Evolutionary conservation across 1,284 basidiomycete species (phyloP).

Genomic region (Peniophora sp.): DNA sequence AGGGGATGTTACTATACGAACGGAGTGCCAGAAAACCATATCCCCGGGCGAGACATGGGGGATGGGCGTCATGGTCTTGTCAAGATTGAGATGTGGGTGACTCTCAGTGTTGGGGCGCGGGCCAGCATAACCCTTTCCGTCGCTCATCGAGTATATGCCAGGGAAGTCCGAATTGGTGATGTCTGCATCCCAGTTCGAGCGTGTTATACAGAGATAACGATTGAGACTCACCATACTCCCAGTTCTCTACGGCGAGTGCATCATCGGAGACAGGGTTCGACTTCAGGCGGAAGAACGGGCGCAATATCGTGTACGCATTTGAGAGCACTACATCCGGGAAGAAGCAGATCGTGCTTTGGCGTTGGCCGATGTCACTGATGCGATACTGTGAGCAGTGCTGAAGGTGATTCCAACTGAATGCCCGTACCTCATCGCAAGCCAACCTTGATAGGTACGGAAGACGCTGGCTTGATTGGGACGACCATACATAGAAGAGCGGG

Average conservation of each 20-base stretch:
- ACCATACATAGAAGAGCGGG: constrained; percentile 40
- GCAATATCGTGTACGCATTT: constrained; percentile 75
- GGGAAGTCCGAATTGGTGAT: constrained; percentile 50
- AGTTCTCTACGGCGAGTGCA: constrained; percentile 52
- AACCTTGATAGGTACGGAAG: constrained; percentile 79
- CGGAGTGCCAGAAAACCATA: constrained; percentile 83
- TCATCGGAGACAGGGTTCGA: constrained; percentile 32
- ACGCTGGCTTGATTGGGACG: constrained; percentile 39
- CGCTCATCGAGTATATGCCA: constrained; percentile 36
- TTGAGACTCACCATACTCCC: constrained; percentile 59
- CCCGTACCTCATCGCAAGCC: constrained; percentile 55
- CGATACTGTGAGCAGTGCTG: not conserved
- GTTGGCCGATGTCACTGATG: constrained; percentile 58
- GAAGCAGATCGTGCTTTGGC: constrained; percentile 72
- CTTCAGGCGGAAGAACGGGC: constrained; percentile 72
- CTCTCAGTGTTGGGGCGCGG: constrained; percentile 41
- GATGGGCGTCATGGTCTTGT: constrained; percentile 67
- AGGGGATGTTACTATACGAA: constrained; percentile 13
- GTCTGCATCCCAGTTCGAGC: constrained; percentile 27
- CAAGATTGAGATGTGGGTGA: constrained; percentile 66
- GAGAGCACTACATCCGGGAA: constrained; percentile 71
- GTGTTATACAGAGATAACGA: not conserved
- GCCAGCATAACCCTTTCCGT: constrained; percentile 38
- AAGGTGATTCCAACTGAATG: not conserved
- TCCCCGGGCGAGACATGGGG: constrained; percentile 75